These are phyloP conservation scores for Agrocybe chaxingu DNA, from an alignment of 768 basidiomycete species.

Conservation along the genomic window DNA sequence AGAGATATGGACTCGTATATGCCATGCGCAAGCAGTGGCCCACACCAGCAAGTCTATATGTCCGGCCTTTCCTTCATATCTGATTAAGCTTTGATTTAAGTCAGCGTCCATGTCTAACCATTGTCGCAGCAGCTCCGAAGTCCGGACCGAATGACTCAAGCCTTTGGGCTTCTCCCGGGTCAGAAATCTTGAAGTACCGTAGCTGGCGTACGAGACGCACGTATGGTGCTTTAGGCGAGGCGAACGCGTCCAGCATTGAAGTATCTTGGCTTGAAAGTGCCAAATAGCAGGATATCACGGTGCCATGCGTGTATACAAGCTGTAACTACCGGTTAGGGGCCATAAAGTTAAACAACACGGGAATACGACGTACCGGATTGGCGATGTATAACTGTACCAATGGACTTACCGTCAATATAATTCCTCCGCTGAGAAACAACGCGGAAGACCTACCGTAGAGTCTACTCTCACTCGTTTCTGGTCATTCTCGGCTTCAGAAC, in stretches of 20 bases:
- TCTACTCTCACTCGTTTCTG: conserved; percentile 13
- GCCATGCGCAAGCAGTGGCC: too few relatives aligned
- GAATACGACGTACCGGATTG: conserved; percentile 10
- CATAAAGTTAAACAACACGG: not conserved
- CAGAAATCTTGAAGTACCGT: conserved; percentile 3
- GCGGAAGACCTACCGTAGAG: conserved; percentile 9
- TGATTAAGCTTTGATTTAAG: too few relatives aligned
- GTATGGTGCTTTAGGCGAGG: conserved; percentile 6
- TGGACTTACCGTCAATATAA: not conserved
- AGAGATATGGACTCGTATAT: too few relatives aligned
- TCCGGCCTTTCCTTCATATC: too few relatives aligned
- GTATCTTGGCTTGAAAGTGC: conserved; percentile 13
- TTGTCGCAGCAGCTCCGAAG: not conserved
- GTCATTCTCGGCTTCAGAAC: conserved; percentile 2
- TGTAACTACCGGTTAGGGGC: not conserved
- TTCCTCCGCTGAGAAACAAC: too few relatives aligned
- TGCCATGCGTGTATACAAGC: conserved; percentile 22
- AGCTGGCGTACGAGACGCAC: conserved; percentile 13
- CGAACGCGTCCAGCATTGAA: conserved; percentile 14
- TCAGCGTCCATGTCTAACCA: not conserved
- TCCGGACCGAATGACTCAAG: not conserved
- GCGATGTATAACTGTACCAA: conserved; percentile 15
- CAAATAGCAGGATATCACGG: conserved; percentile 23
- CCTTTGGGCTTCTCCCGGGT: not conserved
- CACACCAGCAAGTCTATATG: too few relatives aligned